phyloP scores from a whole-genome alignment of 345 rosid genomes.

The Boechera retrofracta region DNA sequence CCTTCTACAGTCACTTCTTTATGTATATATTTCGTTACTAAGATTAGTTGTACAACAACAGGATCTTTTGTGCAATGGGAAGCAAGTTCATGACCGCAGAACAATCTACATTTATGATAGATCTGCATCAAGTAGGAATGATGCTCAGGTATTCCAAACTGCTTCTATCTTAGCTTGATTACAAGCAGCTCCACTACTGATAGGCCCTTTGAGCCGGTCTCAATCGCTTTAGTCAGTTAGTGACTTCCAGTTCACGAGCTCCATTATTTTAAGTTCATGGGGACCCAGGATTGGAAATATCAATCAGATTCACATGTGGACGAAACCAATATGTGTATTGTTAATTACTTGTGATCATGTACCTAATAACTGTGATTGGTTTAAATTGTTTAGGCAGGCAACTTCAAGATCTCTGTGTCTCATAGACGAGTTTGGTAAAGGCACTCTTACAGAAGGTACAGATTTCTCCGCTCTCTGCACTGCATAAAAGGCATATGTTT shows the following conservation, averaged over 20 bases:
- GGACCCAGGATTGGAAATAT: conserved; percentile 10
- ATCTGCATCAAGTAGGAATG: conserved; percentile 98
- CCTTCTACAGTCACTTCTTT: conserved; percentile 26
- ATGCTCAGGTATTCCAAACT: conserved; percentile 73
- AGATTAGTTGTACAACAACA: conserved; percentile 46
- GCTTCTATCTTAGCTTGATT: conserved; percentile 3
- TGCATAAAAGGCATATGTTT: background rate
- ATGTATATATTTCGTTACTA: conserved; percentile 28
- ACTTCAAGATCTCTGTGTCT: conserved; percentile 89
- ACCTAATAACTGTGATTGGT: conserved; percentile 19
- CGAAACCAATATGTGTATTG: conserved; percentile 10
- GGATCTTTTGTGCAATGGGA: conserved; percentile 97
- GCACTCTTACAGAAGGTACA: conserved; percentile 90
- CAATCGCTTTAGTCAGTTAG: conserved; percentile 13
- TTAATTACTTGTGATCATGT: conserved; percentile 13
- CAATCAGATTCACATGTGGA: conserved; percentile 20
- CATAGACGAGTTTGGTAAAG: conserved; percentile 98
- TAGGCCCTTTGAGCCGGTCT: background rate
- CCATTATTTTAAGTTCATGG: conserved; percentile 22
- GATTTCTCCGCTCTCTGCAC: conserved; percentile 3
- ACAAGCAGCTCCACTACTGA: conserved; percentile 11
- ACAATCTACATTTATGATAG: conserved; percentile 96
- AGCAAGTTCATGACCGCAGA: conserved; percentile 90
- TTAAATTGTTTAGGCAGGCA: conserved; percentile 68
- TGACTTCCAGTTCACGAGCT: conserved; percentile 18